Base-by-base conservation (phyloP, 176 grass and related monocot species). In the Juncus inflexus region DNA sequence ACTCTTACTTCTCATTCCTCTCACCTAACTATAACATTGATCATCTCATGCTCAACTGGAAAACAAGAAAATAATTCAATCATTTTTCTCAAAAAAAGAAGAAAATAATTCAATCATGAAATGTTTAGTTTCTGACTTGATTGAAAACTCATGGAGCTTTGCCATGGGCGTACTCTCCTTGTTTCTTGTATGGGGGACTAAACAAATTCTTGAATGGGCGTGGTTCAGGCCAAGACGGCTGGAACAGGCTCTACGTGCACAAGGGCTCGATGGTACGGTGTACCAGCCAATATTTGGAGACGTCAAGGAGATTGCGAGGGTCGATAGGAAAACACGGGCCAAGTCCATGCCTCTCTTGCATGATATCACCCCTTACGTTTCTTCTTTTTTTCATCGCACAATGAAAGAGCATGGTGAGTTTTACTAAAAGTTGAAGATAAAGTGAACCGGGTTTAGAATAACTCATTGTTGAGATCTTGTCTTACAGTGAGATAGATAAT, bases 281-380 rank as follows among this genome's bases (percentile, higher is more conserved):
- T 89, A 89, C 58, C 81, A 59, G 10, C 80, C 83, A 37, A 52
- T 80, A 6, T 11, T 40, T n/a, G 86, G 86, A 65, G 86, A 89
- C 41, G 35, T 72, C 16, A 84, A 10, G 69, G 76, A 78, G 15
- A 67, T 65, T 8, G 41, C 37, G 37, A 55, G 68, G 65, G 74
- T 79, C 7, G 80, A 73, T 58, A 16, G 53, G 9, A 69, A 81
- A 71, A 76, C 74, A 11, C 66, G 70, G 81, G 14, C 81, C 0
- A 76, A 15, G 65, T 69, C 78, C 36, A 45, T 81, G 69, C 81
- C 69, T 38, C 69, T 81, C 10, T 81, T 74, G 56, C 86, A 85
- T 42, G 65, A 80, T 64, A 83, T 86, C 63, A 72, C 76, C 0
- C 65, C 63, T 13, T 79, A 65, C 0, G 73, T 90, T 6, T 35